These are phyloP conservation scores for Trypanosoma cruzi DNA, from an alignment of 208 protist genomes.

Conservation along the genomic window DNA sequence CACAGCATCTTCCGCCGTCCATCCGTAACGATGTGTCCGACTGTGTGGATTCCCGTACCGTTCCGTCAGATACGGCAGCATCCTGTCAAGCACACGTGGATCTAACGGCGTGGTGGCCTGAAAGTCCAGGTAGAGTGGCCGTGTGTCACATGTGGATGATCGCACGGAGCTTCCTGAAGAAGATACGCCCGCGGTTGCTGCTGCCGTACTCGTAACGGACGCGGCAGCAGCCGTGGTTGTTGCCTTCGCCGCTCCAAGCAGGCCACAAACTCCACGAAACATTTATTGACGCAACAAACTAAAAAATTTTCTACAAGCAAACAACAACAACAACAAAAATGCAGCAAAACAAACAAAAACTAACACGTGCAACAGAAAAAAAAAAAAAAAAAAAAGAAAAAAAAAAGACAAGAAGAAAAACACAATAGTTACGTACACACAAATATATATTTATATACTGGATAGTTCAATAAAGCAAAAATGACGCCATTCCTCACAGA, in stretches of 20 bases:
- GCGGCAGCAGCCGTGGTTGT: constrained; percentile 4
- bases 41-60: constrained; percentile 99
- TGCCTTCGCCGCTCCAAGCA: constrained; percentile 24
- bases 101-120: constrained; percentile 97
- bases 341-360: constrained; percentile 1
- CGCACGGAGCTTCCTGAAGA: too few species aligned
- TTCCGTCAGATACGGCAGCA: constrained; percentile 98
- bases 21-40: constrained; percentile 98
- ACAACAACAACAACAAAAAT: constrained; percentile 20
- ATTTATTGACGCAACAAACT: constrained; percentile 25
- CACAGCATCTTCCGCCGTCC: constrained; percentile 94
- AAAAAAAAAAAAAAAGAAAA: background rate
- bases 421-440: background rate
- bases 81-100: constrained; percentile 98
- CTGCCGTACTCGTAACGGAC: background rate
- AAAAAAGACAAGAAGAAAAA: background rate
- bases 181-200: background rate
- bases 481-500: too few species aligned
- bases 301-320: too few species aligned
- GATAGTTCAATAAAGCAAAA: constrained; percentile 8
- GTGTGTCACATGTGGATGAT: constrained; percentile 5
- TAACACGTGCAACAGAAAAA: too few species aligned
- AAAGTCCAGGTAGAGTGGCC: constrained; percentile 96
- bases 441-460: background rate
- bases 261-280: constrained; percentile 41